Conservation (phyloP, 1,284 basidiomycete genomes). For the Afroboletus lepidellus region DNA sequence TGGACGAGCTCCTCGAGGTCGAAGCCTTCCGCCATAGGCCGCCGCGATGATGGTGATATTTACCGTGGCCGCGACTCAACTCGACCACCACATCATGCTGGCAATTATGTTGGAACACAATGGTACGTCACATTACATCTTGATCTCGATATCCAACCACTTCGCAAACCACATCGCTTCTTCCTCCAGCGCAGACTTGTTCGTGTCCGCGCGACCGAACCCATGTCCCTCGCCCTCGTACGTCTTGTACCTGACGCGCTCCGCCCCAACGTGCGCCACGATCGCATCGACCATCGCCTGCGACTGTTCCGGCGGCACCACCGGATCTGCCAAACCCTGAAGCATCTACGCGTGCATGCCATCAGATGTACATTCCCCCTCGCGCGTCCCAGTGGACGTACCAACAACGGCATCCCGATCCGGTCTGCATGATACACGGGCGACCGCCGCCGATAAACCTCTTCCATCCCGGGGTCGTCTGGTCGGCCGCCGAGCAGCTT, state of each 20-base stretch:
- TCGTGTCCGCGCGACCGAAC: not conserved
- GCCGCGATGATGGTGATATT: too few species aligned
- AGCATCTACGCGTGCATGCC: not conserved
- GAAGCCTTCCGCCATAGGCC: too few species aligned
- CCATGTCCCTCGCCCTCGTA: conserved; percentile 1
- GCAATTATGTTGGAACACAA: too few species aligned
- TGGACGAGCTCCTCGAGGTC: too few species aligned
- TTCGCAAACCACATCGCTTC: conserved; percentile 1
- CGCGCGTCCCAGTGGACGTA: not conserved
- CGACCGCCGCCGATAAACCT: not conserved
- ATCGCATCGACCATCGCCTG: conserved; percentile 1
- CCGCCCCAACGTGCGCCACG: not conserved
- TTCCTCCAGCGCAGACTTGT: conserved; percentile 1
- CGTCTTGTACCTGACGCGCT: conserved; percentile 2
- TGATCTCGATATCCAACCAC: not conserved
- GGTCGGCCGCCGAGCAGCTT: not conserved
- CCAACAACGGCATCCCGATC: not conserved
- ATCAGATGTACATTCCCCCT: too few species aligned
- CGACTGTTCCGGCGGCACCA: not conserved
- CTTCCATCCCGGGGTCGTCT: not conserved
- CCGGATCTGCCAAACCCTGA: too few species aligned
- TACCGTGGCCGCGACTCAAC: too few species aligned
- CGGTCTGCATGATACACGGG: not conserved
- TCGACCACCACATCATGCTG: too few species aligned
- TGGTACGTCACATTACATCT: too few species aligned